A percentile compares a stretch with the other conserved stretches of the same genome.
Evolutionary conservation across 1,284 basidiomycete genomes (phyloP).

Genomic region (Xerocomus amazonicus): DNA sequence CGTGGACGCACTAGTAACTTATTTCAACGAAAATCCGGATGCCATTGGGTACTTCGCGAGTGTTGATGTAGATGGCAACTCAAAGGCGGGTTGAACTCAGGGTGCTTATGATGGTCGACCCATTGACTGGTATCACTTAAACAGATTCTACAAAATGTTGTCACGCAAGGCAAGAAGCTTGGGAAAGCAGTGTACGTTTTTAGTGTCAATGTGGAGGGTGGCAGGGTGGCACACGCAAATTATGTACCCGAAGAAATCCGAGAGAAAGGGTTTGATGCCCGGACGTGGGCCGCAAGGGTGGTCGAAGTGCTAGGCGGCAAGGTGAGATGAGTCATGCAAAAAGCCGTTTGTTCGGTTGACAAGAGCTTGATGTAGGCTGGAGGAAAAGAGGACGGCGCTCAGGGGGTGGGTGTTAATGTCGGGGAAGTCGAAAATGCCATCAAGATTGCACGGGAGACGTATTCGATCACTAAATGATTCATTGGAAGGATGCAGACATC

Average conservation of each 20-base stretch:
- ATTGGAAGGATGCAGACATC: background rate
- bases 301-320: conserved; percentile 83
- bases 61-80: conserved; percentile 75
- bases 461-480: conserved; percentile 27
- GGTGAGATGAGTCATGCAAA: conserved; percentile 40
- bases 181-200: conserved; percentile 88
- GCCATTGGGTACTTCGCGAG: conserved; percentile 66
- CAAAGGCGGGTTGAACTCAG: conserved; percentile 54
- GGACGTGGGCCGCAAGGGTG: conserved; percentile 80
- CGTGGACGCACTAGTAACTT: conserved; percentile 63
- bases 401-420: conserved; percentile 76
- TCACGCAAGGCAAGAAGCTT: conserved; percentile 75
- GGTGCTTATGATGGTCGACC: background rate
- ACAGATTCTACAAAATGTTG: conserved; percentile 72
- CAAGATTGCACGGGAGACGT: conserved; percentile 49
- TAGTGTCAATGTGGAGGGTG: conserved; percentile 64
- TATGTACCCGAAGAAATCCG: conserved; percentile 68
- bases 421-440: conserved; percentile 72
- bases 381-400: conserved; percentile 86
- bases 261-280: conserved; percentile 70
- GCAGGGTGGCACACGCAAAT: conserved; percentile 88
- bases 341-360: conserved; percentile 9
- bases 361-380: conserved; percentile 61
- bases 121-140: conserved; percentile 5
- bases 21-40: conserved; percentile 76